Evolutionary conservation across 768 basidiomycete species (phyloP), one percentile per base, ranked within the genome.

Genomic region (Terana coerulea): DNA sequence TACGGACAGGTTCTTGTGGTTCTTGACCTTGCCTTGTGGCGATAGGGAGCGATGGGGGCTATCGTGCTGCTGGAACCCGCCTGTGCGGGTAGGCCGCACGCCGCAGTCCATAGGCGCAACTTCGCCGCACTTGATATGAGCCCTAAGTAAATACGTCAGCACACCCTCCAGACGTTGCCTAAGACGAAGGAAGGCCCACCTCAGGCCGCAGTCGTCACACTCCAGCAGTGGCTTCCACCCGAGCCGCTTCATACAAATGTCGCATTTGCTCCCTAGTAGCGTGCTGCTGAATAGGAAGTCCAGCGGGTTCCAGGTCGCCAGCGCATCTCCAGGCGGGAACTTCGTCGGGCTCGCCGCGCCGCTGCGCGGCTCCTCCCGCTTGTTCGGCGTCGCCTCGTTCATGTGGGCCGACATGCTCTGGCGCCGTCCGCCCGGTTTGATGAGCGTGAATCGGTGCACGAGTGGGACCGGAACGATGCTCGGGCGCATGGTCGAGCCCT

Each of bases 121-220:
- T 63, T 94, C 91, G 15, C 90, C 91, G 60, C 91, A 94, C 64
- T 91, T 91, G 56, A 89, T 75, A 62, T 94, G 91, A n/a, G 87
- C 79, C 59, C 90, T 89, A 46, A 10, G 59, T 5, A 35, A 37
- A 5, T 43, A 43, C 11, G 41, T 12, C 22, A n/a, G n/a, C n/a
- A n/a, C n/a, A n/a, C 33, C 10, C 33, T 10, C n/a, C 28, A 6
- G 34, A 10, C 30, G 15, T 7, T 12, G 9, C 25, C 7, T 15
- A 45, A 21, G 12, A 36, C 3, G 11, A 26, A 36, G 21, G 14
- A 22, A 25, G 19, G 9, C 24, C 49, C 51, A 86, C 82, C 83
- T 78, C 60, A 90, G 68, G 24, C 86, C 84, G 67, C 93, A 95
- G 67, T 95, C 92, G 66, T 95, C 92, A 64, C 92, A 95, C 61